Base-by-base conservation (phyloP, 164 flowering plant genomes). In the Macadamia integrifolia region DNA sequence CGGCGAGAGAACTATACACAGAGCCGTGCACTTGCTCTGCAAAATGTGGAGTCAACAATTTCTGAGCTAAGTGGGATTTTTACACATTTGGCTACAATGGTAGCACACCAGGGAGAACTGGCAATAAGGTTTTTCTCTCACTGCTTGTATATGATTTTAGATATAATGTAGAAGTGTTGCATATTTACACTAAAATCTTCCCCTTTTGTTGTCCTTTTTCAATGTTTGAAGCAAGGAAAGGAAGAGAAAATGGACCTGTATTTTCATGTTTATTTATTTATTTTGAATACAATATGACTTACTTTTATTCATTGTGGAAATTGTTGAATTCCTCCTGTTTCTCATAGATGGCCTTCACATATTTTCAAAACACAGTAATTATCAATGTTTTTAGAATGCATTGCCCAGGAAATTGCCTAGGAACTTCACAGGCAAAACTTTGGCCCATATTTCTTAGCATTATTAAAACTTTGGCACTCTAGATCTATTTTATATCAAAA, bases 1-100 rank as follows among this genome's bases (percentile, higher is more conserved):
- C 81, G 85, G 61, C 95, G 86, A 60, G 94, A 90, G 55, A 82
- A 67, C 69, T 71, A 80, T 55, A 50, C 80, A 40, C 84, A 85
- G 61, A 80, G 85, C 72, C 80, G 93, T 55, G 84, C 87, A 71
- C 70, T 66, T 68, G 95, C 96, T 65, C 98, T 92, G 75, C 94
- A 85, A 69, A 90, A 78, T 75, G 91, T 92, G 44, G 94, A 92
- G 75, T 92, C 98, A 35, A 92, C 98, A 49, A 92, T 92, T 68
- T 69, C 94, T 56, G 98, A 90, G 73, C 87, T 92, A 11, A 78
- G 96, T 67, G 91, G 96, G 66, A 90, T 90, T 61, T 92, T 90
- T 77, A 81, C 92, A 13, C 87, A 92, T 70, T 80, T 92, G 77
- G 94, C 96, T 56, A 85, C 94, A 11, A 87, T 92, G 95, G 96